Evolutionary conservation across 371 early-diverging fungal genomes (phyloP).

Genomic region (Mortierella sp.): DNA sequence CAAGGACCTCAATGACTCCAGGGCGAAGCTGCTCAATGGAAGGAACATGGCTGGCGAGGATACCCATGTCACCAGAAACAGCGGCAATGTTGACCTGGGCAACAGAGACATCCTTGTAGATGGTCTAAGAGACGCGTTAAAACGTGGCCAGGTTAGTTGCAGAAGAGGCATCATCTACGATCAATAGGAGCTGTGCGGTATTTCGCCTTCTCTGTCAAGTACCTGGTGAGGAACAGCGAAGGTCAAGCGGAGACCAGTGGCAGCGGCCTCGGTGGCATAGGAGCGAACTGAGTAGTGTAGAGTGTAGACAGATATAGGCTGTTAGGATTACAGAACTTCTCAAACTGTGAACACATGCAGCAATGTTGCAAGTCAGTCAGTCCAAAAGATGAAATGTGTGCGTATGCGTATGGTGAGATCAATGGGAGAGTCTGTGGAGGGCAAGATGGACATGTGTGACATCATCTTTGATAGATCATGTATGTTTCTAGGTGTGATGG

Average conservation of each 20-base stretch:
- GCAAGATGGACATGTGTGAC: background rate
- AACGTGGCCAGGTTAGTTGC: background rate
- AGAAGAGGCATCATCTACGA: background rate
- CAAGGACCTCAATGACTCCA: slow-evolving; percentile 90
- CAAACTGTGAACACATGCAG: background rate
- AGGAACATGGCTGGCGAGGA: slow-evolving; percentile 98
- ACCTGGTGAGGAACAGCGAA: slow-evolving; percentile 95
- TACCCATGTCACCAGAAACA: slow-evolving; percentile 98
- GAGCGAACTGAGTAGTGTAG: slow-evolving; percentile 63
- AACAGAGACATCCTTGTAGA: slow-evolving; percentile 84
- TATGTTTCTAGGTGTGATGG: background rate
- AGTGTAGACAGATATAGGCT: background rate
- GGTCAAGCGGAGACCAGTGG: slow-evolving; percentile 84
- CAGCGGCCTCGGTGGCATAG: slow-evolving; percentile 81
- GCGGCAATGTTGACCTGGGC: slow-evolving; percentile 96
- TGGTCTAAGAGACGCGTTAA: slow-evolving; percentile 59
- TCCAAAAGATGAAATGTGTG: background rate
- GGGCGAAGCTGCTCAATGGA: slow-evolving; percentile 96
- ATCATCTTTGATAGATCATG: slow-evolving; percentile 1
- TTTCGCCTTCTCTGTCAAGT: slow-evolving; percentile 9
- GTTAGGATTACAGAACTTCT: background rate
- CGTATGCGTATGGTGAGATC: background rate
- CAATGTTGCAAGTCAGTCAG: background rate
- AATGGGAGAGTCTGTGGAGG: too few species aligned
- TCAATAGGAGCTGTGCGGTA: background rate